Conservation (phyloP, 192 early-diverging fungal genomes). For the Entomortierella chlamydospora region DNA sequence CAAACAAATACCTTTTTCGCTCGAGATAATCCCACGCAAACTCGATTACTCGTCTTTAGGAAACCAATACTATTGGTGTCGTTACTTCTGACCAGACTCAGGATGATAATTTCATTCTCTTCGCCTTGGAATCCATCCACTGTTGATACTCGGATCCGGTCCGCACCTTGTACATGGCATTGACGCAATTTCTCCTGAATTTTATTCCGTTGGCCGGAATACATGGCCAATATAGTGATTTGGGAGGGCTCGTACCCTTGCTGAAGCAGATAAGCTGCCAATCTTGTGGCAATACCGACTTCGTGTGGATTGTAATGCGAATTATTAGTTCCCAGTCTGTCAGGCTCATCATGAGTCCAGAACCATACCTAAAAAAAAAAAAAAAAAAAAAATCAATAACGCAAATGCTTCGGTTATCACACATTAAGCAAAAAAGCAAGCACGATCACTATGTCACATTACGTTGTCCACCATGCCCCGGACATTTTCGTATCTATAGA, state of each 20-base stretch:
- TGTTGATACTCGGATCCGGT: constrained; percentile 85
- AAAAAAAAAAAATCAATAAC: neutral
- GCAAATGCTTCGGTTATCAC: neutral
- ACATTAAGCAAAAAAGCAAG: no score
- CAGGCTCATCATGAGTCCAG: constrained; percentile 57
- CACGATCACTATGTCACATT: neutral
- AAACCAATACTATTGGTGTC: constrained; percentile 87
- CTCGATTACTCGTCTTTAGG: constrained; percentile 72
- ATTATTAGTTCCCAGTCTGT: constrained; percentile 30
- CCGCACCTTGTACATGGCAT: constrained; percentile 10
- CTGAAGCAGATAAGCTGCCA: constrained; percentile 49
- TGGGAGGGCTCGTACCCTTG: constrained; percentile 40
- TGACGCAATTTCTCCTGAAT: constrained; percentile 51
- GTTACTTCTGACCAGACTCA: constrained; percentile 94
- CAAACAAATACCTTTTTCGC: constrained; percentile 59
- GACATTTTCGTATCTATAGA: constrained; percentile 49
- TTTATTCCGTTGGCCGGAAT: constrained; percentile 60
- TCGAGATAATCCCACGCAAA: constrained; percentile 66
- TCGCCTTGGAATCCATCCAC: constrained; percentile 99
- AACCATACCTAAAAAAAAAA: constrained; percentile 51
- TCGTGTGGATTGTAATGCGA: constrained; percentile 47
- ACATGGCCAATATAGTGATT: constrained; percentile 67
- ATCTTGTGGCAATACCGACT: constrained; percentile 17
- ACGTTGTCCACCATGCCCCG: constrained; percentile 62
- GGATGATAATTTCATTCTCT: constrained; percentile 98